Evolutionary conservation across 352 stramenopile genomes (phyloP).

Genomic region (Plasmopara halstedii): DNA sequence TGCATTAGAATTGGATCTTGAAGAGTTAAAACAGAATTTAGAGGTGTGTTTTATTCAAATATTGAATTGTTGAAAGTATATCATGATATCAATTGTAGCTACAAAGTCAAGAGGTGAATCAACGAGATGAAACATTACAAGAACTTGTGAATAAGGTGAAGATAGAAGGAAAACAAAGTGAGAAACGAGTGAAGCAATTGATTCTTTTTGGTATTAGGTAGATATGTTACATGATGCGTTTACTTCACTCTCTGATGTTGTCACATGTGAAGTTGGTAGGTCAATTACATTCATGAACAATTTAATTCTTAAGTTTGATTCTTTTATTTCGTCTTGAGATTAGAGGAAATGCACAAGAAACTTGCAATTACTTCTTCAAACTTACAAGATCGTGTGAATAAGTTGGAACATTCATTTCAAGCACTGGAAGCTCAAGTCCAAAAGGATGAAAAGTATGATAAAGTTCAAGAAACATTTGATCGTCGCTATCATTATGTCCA

Average conservation of each 20-base stretch:
- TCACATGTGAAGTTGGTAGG: constrained; percentile 42
- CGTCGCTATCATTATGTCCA: constrained; percentile 32
- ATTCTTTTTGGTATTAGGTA: constrained; percentile 24
- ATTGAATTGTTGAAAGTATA: too few relatives aligned
- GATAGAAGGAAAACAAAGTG: too few relatives aligned
- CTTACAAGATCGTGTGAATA: constrained; percentile 24
- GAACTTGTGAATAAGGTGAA: constrained; percentile 31
- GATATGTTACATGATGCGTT: constrained; percentile 44
- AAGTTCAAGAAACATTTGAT: constrained; percentile 32
- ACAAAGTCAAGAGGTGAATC: constrained; percentile 33
- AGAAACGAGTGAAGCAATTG: too few relatives aligned
- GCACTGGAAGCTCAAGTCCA: constrained; percentile 28
- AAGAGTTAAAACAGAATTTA: constrained; percentile 51
- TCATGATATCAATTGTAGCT: constrained; percentile 28
- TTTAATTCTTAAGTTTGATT: too few relatives aligned
- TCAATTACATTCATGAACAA: neutral
- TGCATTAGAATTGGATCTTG: constrained; percentile 36
- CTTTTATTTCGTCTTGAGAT: neutral
- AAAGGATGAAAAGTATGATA: constrained; percentile 32
- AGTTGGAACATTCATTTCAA: constrained; percentile 26
- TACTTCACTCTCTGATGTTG: constrained; percentile 46
- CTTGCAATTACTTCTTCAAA: constrained; percentile 13
- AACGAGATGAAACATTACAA: constrained; percentile 42
- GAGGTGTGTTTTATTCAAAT: too few relatives aligned
- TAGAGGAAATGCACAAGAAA: constrained; percentile 31